These are phyloP conservation scores for Ogataea henricii DNA, from an alignment of 805 yeast species.

Conservation along the genomic window DNA sequence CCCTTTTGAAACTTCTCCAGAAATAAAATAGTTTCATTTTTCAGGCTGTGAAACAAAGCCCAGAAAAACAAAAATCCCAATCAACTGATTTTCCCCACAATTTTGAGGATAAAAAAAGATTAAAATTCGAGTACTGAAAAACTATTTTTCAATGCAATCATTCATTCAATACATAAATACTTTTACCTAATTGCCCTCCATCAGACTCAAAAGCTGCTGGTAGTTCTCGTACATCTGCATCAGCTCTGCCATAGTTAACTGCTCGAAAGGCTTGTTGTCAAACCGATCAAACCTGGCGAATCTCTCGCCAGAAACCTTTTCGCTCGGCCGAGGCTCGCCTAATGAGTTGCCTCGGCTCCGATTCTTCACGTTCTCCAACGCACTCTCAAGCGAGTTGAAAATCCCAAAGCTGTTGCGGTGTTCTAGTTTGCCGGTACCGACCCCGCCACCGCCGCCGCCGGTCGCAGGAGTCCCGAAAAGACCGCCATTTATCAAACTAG, in stretches of 20 bases:
- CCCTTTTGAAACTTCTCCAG: not conserved
- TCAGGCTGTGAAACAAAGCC: constrained; percentile 1
- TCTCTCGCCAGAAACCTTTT: not conserved
- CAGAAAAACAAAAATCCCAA: not conserved
- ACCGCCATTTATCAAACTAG: constrained; percentile 31
- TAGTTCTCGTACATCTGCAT: constrained; percentile 32
- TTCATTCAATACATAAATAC: not conserved
- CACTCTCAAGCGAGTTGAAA: constrained; percentile 35
- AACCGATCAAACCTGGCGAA: constrained; percentile 20
- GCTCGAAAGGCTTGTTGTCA: constrained; percentile 30
- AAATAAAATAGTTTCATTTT: not conserved
- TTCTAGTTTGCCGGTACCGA: constrained; percentile 11
- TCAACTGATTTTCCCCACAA: not conserved
- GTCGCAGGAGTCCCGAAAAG: constrained; percentile 5
- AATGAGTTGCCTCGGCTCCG: constrained; percentile 33
- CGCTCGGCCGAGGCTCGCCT: constrained; percentile 8
- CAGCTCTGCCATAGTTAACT: constrained; percentile 32
- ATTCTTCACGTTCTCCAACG: constrained; percentile 34
- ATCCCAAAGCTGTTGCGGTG: constrained; percentile 21
- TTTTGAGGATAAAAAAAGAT: no score
- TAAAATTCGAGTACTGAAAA: no score
- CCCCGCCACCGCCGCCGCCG: not conserved
- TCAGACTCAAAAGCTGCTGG: constrained; percentile 24
- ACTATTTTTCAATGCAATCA: not conserved
- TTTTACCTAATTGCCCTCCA: not conserved